Evolutionary conservation across 371 early-diverging fungal genomes (phyloP).

Genomic region (Mortierella sp.): DNA sequence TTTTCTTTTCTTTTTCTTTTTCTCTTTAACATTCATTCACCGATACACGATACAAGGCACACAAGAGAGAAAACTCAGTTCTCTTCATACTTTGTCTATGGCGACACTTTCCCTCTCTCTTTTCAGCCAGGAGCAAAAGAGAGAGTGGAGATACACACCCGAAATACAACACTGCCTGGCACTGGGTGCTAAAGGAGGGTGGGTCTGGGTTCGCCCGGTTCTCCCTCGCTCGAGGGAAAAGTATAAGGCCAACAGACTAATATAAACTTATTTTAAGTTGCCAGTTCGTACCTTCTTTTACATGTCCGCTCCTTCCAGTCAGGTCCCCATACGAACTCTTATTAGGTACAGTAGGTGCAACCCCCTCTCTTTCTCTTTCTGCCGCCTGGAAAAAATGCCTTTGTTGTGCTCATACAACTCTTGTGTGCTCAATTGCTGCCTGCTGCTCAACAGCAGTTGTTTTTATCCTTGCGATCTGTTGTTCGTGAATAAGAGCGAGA

Average conservation of each 20-base stretch:
- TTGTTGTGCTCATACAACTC: background rate
- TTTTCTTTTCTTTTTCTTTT: background rate
- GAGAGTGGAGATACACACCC: background rate
- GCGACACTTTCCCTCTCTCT: background rate
- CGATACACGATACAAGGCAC: background rate
- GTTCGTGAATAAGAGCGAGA: background rate
- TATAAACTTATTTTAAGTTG: constrained; percentile 26
- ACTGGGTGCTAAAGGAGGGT: background rate
- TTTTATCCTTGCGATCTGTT: constrained; percentile 1
- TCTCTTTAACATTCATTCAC: constrained; percentile 6
- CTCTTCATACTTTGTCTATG: background rate
- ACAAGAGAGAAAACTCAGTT: constrained; percentile 3
- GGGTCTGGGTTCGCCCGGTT: constrained; percentile 31
- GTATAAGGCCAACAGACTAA: constrained; percentile 31
- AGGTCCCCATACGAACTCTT: constrained; percentile 1
- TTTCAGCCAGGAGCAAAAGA: background rate
- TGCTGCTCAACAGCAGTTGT: background rate
- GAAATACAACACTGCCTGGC: background rate
- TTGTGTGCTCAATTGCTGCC: constrained; percentile 5
- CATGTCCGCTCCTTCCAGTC: constrained; percentile 10
- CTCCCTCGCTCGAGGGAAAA: constrained; percentile 11
- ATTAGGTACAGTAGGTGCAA: background rate
- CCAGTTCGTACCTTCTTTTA: constrained; percentile 1
- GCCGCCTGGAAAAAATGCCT: background rate
- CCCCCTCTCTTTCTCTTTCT: background rate